Percentiles rank a stretch among this genome's conserved stretches.
These are phyloP conservation scores for Aspergillus niger DNA, from an alignment of 2,329 filamentous ascomycete genomes.

Conservation along the genomic window DNA sequence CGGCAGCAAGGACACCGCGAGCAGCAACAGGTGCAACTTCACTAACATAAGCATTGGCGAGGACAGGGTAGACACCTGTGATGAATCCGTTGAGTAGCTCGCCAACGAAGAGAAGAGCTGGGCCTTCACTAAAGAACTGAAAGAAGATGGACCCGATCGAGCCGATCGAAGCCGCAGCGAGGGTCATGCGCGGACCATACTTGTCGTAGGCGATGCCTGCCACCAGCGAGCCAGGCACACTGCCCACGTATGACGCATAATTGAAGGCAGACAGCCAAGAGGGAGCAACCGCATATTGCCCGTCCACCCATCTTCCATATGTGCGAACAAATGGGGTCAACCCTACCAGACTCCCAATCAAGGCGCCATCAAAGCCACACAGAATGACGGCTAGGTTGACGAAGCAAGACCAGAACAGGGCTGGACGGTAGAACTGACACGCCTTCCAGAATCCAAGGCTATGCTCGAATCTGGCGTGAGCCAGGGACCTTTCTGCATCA, in stretches of 20 bases:
- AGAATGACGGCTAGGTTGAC: not conserved
- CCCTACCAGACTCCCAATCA: not conserved
- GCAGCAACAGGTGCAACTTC: slow-evolving; percentile 44
- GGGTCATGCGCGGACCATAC: not conserved
- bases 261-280: not conserved
- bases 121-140: slow-evolving; percentile 50
- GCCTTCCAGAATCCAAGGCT: not conserved
- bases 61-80: slow-evolving; percentile 51
- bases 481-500: not conserved
- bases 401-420: not conserved
- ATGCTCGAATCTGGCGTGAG: not conserved
- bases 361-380: not conserved
- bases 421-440: not conserved
- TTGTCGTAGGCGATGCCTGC: not conserved
- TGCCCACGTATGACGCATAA: not conserved
- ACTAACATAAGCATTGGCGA: slow-evolving; percentile 45
- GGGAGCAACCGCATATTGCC: not conserved
- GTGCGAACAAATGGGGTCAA: not conserved
- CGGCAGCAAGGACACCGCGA: slow-evolving; percentile 43
- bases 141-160: slow-evolving; percentile 41
- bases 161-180: not conserved
- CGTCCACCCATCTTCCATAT: not conserved
- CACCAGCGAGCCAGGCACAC: not conserved
- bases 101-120: slow-evolving; percentile 46
- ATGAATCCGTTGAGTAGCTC: slow-evolving; percentile 52